Evolutionary conservation across 106 monocot genomes (phyloP), one percentile per base, ranked within the genome.

Genomic region (Xerophyta viscosa): DNA sequence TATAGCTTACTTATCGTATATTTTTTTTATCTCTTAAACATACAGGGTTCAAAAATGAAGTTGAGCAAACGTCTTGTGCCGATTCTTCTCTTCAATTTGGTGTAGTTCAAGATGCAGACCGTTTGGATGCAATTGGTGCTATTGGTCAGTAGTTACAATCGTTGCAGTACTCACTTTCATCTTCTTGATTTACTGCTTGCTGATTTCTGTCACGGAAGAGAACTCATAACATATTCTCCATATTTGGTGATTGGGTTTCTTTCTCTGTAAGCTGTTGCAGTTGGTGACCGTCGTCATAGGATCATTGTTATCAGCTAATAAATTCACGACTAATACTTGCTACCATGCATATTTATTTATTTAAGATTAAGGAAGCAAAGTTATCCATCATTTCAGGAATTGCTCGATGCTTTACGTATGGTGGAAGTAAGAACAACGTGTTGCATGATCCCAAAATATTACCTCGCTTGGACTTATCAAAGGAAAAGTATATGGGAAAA

Each of bases 71-170:
- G 48, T 39, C 45, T 20, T 22, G 22, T 50, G 12, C 7, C 24
- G 52, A 67, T 31, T 75, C 58, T 33, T 67, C 69, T 28, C 29
- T 66, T 18, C 85, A 96, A 55, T 86, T 96, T 66, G 65, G 74
- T 26, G 63, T 89, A 56, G 96, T 96, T 17, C 89, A 89, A 61
- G 96, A 96, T 79, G 89, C 96, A 20, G 85, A 96, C 63, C 89
- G 88, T 18, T 75, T 96, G 45, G 96, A 96, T 79, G 89, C 96
- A 43, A 85, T 96, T 62, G 96, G 96, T 56, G 96, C 96, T 14
- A 86, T 96, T 74, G 96, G 96, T 89, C 58, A 75, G 64, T 54
- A 0, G 27, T n/a, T n/a, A n/a, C n/a, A n/a, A n/a, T n/a, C n/a
- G n/a, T n/a, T n/a, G n/a, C n/a, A n/a, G n/a, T n/a, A n/a, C n/a